Conservation (phyloP, 345 rosid genomes). For the Gossypium bickii region DNA sequence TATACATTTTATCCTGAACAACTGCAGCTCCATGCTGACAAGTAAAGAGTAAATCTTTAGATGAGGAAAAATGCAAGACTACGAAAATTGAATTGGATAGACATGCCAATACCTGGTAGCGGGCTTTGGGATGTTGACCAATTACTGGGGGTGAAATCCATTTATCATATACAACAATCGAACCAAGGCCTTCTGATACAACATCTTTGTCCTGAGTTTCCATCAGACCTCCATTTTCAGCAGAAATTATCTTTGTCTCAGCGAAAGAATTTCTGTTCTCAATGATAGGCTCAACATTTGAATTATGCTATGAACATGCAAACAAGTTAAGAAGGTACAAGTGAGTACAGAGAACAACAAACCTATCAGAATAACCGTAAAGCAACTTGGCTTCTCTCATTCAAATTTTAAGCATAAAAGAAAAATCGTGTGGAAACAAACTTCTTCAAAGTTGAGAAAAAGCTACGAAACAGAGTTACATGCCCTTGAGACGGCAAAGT, state of each 20-base stretch:
- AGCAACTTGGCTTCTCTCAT: neutral
- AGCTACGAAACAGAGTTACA: neutral
- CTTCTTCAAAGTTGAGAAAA: conserved; percentile 2
- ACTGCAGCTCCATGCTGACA: conserved; percentile 92
- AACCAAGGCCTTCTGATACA: conserved; percentile 73
- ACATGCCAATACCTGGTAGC: conserved; percentile 69
- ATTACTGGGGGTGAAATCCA: conserved; percentile 78
- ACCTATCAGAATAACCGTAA: neutral
- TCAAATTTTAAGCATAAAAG: neutral
- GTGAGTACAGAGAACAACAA: neutral
- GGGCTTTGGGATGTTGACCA: conserved; percentile 82
- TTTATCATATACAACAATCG: conserved; percentile 77
- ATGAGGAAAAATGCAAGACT: conserved; percentile 17
- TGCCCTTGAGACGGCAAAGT: neutral
- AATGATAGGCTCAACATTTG: conserved; percentile 45
- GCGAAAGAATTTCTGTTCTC: conserved; percentile 60
- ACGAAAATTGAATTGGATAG: conserved; percentile 17
- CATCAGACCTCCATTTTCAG: conserved; percentile 56
- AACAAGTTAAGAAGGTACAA: conserved; percentile 12
- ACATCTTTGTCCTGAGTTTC: conserved; percentile 90
- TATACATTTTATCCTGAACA: conserved; percentile 87
- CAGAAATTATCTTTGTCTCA: conserved; percentile 64
- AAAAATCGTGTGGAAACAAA: neutral
- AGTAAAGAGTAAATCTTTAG: conserved; percentile 22
- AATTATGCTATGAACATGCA: conserved; percentile 44